Evolutionary conservation across 164 flowering plant species (phyloP).

Genomic region (Vitis rotundifolia): DNA sequence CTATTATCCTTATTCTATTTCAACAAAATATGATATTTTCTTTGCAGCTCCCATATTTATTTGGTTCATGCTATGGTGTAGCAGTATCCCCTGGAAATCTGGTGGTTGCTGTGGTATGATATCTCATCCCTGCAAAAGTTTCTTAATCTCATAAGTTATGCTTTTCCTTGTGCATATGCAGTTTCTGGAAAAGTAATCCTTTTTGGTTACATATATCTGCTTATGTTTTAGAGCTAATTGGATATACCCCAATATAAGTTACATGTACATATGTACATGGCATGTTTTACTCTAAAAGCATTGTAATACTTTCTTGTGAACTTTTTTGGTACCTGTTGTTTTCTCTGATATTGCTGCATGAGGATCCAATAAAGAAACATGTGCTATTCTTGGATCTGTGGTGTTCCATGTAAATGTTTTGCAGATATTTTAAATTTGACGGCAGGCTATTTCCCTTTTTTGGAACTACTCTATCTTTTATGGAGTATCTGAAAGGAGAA

Average conservation of each 20-base stretch:
- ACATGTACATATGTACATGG: neutral
- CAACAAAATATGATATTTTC: slow-evolving; percentile 1
- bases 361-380: no score
- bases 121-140: neutral
- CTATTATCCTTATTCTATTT: neutral
- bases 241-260: neutral
- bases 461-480: no score
- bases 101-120: slow-evolving; percentile 74
- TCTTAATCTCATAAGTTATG: neutral
- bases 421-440: no score
- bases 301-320: neutral
- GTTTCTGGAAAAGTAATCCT: neutral
- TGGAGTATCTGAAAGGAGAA: no score
- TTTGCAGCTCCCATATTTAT: slow-evolving; percentile 68
- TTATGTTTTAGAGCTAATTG: neutral
- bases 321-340: neutral
- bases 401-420: no score
- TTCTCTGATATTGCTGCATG: no score
- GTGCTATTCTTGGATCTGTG: no score
- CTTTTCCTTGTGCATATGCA: neutral
- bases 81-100: slow-evolving; percentile 86
- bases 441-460: no score
- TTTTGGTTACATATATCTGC: neutral
- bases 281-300: neutral
- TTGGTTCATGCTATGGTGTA: slow-evolving; percentile 74